These are phyloP conservation scores for Chaetomiaceae sp. DNA, from an alignment of 2,329 filamentous ascomycete species.

Conservation along the genomic window DNA sequence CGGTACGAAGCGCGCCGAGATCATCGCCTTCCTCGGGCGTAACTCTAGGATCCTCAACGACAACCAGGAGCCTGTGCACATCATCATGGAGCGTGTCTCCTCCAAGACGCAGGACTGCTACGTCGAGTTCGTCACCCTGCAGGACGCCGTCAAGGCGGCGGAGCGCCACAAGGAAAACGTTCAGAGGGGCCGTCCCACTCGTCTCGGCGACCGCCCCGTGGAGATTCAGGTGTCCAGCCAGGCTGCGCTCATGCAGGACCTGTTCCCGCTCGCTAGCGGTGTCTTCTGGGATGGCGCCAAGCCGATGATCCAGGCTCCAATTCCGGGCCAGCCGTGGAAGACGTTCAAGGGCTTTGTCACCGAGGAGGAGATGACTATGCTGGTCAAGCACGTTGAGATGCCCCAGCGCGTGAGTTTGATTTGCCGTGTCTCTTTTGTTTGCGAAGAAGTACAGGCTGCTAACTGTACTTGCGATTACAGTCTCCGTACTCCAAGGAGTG, in stretches of 20 bases:
- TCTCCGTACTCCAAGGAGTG: conserved; percentile 55
- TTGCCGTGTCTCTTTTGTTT: not conserved
- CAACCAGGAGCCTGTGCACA: conserved; percentile 50
- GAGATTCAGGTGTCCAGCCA: conserved; percentile 53
- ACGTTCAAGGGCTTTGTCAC: conserved; percentile 56
- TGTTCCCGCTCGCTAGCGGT: conserved; percentile 54
- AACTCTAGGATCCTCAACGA: conserved; percentile 51
- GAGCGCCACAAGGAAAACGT: conserved; percentile 37
- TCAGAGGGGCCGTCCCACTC: conserved; percentile 33
- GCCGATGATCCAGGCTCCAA: conserved; percentile 36
- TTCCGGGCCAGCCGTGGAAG: conserved; percentile 37
- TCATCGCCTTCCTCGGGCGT: conserved; percentile 54
- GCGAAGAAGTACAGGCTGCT: not conserved
- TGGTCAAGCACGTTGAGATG: conserved; percentile 57
- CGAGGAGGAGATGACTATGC: conserved; percentile 57
- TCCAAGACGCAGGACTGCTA: conserved; percentile 58
- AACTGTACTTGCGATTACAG: conserved; percentile 29
- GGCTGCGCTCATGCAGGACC: conserved; percentile 50
- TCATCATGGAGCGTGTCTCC: conserved; percentile 58
- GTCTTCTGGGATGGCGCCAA: conserved; percentile 47
- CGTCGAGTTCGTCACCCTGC: conserved; percentile 48
- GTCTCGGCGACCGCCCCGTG: conserved; percentile 52
- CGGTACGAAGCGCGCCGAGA: conserved; percentile 44
- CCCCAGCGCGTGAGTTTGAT: conserved; percentile 50
- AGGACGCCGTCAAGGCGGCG: conserved; percentile 49